Evolutionary conservation across 2,329 filamentous ascomycete species (phyloP).

Genomic region (Pseudovirgaria hyperparasitica): DNA sequence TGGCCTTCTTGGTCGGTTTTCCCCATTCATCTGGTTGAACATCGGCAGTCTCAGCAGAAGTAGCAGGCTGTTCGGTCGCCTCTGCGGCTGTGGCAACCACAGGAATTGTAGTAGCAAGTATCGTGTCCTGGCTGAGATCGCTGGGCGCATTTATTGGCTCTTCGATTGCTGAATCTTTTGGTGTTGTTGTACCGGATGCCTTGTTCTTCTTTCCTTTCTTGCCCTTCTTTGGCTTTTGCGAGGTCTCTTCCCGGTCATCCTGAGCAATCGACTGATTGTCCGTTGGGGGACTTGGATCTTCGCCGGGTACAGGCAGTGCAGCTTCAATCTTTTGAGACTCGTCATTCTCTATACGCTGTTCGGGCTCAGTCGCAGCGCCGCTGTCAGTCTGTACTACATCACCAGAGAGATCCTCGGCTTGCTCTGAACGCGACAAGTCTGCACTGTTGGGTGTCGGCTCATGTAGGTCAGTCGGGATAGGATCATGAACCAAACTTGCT

Average conservation of each 20-base stretch:
- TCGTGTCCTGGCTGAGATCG: background rate
- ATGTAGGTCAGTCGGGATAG: too few species aligned
- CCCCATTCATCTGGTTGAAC: slow-evolving; percentile 7
- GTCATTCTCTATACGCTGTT: too few species aligned
- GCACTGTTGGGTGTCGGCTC: background rate
- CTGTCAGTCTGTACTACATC: too few species aligned
- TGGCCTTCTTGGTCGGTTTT: slow-evolving; percentile 10
- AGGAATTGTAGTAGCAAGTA: background rate
- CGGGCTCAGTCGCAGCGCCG: too few species aligned
- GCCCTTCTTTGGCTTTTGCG: slow-evolving; percentile 10
- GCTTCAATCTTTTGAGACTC: too few species aligned
- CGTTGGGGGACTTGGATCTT: too few species aligned
- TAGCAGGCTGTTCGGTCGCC: background rate
- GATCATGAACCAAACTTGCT: too few species aligned
- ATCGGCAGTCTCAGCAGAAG: background rate
- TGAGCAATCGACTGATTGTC: background rate
- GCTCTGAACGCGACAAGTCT: slow-evolving; percentile 1
- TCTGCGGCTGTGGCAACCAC: slow-evolving; percentile 1
- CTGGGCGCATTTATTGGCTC: background rate
- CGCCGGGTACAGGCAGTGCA: too few species aligned
- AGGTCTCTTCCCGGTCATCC: slow-evolving; percentile 1
- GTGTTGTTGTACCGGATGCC: slow-evolving; percentile 3
- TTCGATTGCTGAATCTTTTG: slow-evolving; percentile 2
- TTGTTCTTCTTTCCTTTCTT: slow-evolving; percentile 10
- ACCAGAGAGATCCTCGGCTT: slow-evolving; percentile 1